These are phyloP conservation scores for Metschnikowia similis DNA, from an alignment of 805 yeast species.

Conservation along the genomic window DNA sequence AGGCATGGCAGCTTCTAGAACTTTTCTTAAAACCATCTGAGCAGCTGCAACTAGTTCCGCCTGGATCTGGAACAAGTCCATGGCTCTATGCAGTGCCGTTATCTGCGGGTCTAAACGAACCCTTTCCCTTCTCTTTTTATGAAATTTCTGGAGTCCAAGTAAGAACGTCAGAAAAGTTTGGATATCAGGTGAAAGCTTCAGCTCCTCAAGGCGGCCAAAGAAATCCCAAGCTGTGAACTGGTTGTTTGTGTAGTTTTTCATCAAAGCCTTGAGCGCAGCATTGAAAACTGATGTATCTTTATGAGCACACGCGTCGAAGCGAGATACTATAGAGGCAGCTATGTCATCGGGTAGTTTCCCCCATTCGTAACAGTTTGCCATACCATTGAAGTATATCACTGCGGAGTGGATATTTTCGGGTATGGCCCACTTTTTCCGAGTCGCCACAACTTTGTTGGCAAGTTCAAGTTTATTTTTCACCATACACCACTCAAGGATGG, in stretches of 20 bases:
- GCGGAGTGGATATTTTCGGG: conserved; percentile 46
- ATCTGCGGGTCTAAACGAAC: conserved; percentile 15
- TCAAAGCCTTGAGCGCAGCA: conserved; percentile 31
- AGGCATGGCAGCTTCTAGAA: conserved; percentile 27
- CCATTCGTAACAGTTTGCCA: conserved; percentile 31
- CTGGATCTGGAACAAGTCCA: conserved; percentile 25
- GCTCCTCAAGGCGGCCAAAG: conserved; percentile 25
- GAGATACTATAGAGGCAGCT: conserved; percentile 19
- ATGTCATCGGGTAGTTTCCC: conserved; percentile 23
- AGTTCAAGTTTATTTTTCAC: conserved; percentile 38
- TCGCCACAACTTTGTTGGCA: conserved; percentile 48
- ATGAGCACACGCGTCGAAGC: conserved; percentile 16
- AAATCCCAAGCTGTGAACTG: conserved; percentile 37
- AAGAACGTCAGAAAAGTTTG: conserved; percentile 38
- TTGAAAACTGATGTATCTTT: conserved; percentile 29
- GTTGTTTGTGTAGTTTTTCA: conserved; percentile 30
- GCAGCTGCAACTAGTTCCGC: conserved; percentile 25
- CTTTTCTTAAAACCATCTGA: conserved; percentile 24
- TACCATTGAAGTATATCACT: conserved; percentile 33
- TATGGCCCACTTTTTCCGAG: conserved; percentile 61
- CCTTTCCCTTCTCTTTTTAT: conserved; percentile 13
- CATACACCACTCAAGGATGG: conserved; percentile 50
- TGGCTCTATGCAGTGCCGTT: conserved; percentile 18
- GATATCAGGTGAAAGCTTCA: conserved; percentile 24
- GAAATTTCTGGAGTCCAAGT: conserved; percentile 27